These are phyloP conservation scores for Parsonsia alboflavescens DNA, from an alignment of 257 asterid species.

Conservation along the genomic window DNA sequence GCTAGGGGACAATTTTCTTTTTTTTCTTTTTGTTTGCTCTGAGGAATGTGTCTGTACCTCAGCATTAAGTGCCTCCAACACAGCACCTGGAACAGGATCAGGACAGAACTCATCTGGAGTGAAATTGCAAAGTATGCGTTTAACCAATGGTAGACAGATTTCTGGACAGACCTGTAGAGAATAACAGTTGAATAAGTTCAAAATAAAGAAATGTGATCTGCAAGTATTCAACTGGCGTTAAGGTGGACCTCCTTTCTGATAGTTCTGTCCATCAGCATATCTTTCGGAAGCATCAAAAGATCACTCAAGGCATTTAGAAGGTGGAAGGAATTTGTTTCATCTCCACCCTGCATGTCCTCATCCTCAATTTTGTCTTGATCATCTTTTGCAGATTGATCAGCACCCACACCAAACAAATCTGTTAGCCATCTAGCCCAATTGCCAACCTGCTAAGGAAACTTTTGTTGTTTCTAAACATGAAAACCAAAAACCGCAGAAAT, in stretches of 20 bases:
- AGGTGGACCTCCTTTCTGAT: conserved; percentile 75
- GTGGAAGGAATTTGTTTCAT: conserved; percentile 52
- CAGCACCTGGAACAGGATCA: conserved; percentile 87
- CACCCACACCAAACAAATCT: conserved; percentile 51
- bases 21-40: too few relatives aligned
- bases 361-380: conserved; percentile 22
- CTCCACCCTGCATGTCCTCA: conserved; percentile 29
- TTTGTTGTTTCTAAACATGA: conserved; percentile 11
- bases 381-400: conserved; percentile 27
- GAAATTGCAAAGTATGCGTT: conserved; percentile 86
- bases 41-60: conserved; percentile 46
- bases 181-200: not conserved
- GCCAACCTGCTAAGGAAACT: conserved; percentile 52
- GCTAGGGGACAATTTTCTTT: not conserved
- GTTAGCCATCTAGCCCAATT: conserved; percentile 81
- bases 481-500: not conserved
- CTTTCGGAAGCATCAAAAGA: conserved; percentile 98
- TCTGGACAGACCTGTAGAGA: conserved; percentile 71
- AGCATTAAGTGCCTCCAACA: conserved; percentile 88
- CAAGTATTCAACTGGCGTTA: not conserved
- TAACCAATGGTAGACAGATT: conserved; percentile 74
- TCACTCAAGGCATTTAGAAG: conserved; percentile 84
- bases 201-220: conserved; percentile 3
- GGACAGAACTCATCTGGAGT: conserved; percentile 98
- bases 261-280: conserved; percentile 76